phyloP scores from a whole-genome alignment of 2,329 filamentous ascomycete species.

The Cladosporium oxysporum region DNA sequence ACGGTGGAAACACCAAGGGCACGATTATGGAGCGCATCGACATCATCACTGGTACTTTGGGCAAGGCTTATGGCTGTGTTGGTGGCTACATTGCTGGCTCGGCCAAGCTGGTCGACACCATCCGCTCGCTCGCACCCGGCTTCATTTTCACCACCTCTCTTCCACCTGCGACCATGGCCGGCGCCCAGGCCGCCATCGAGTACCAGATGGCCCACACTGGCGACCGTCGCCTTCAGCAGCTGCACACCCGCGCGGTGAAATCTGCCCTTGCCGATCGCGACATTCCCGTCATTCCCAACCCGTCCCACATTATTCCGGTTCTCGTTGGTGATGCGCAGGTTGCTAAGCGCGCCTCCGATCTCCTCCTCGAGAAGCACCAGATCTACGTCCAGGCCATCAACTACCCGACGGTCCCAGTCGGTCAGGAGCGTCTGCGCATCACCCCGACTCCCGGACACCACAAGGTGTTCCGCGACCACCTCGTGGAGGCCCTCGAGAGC shows the following conservation, averaged over 20 bases:
- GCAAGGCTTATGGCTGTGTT: conserved; percentile 97
- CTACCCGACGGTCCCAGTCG: conserved; percentile 95
- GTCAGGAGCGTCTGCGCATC: conserved; percentile 94
- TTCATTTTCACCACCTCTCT: conserved; percentile 99
- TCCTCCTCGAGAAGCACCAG: conserved; percentile 83
- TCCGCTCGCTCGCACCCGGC: conserved; percentile 90
- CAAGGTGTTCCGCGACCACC: conserved; percentile 79
- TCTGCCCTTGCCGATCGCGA: conserved; percentile 73
- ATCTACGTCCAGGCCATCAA: conserved; percentile 99
- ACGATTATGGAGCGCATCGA: conserved; percentile 95
- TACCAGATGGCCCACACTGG: conserved; percentile 85
- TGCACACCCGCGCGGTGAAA: conserved; percentile 95
- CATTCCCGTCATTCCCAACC: conserved; percentile 97
- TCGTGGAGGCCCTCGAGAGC: conserved; percentile 78
- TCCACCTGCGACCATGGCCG: conserved; percentile 95
- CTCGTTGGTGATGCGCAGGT: conserved; percentile 92
- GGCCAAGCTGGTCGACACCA: conserved; percentile 81
- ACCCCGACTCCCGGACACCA: conserved; percentile 93
- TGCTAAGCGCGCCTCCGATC: conserved; percentile 87
- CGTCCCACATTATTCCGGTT: conserved; percentile 91
- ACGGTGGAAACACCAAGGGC: conserved; percentile 72
- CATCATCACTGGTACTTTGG: conserved; percentile 95
- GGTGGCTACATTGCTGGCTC: conserved; percentile 97
- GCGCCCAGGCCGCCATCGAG: conserved; percentile 86
- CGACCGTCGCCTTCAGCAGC: conserved; percentile 88